Evolutionary conservation across 148 eudicot species (phyloP).

Genomic region (Nepenthes gracilis): DNA sequence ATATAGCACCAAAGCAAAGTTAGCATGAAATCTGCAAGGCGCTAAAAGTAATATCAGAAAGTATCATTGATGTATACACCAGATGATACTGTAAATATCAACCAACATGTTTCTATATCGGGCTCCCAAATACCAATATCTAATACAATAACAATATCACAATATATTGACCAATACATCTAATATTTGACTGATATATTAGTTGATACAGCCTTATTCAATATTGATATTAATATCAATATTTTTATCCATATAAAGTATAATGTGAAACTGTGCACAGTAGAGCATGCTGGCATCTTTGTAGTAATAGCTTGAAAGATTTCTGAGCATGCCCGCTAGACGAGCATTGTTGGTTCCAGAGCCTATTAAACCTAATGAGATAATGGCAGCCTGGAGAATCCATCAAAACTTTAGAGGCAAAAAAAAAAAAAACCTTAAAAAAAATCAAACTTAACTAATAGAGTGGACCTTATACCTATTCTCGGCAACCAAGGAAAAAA

Average conservation of each 20-base stretch:
- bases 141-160: no score
- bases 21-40: not conserved
- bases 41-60: not conserved
- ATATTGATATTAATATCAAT: no score
- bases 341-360: slow-evolving; percentile 98
- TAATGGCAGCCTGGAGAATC: slow-evolving; percentile 68
- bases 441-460: not conserved
- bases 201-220: no score
- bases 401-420: not conserved
- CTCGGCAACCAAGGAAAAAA: no score
- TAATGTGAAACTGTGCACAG: slow-evolving; percentile 40
- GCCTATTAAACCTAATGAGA: slow-evolving; percentile 88
- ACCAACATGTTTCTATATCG: no score
- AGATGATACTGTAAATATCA: no score
- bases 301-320: slow-evolving; percentile 82
- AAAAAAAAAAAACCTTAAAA: not conserved
- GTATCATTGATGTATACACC: not conserved
- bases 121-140: no score
- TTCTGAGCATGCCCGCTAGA: slow-evolving; percentile 94
- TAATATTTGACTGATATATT: no score
- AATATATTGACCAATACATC: no score
- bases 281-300: slow-evolving; percentile 80
- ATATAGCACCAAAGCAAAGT: not conserved
- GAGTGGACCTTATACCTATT: no score
- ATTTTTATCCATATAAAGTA: no score